phyloP scores from a whole-genome alignment of 2,329 filamentous ascomycete genomes.

The Colletotrichum shisoi region DNA sequence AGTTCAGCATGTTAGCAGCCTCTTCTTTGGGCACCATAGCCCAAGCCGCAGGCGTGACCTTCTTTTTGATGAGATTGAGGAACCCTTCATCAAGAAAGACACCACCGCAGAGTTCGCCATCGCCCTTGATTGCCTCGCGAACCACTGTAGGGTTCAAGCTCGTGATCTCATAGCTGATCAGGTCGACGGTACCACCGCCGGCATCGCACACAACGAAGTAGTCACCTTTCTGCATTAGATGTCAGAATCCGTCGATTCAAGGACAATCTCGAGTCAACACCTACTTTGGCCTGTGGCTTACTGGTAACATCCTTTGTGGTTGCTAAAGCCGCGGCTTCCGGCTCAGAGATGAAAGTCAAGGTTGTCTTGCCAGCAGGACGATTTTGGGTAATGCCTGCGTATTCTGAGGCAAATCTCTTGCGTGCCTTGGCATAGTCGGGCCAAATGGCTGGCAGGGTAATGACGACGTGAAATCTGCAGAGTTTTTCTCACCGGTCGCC shows the following conservation, averaged over 20 bases:
- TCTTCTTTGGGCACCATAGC: not conserved
- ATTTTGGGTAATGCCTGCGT: slow-evolving; percentile 49
- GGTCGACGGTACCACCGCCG: slow-evolving; percentile 51
- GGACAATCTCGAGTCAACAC: too few relatives aligned
- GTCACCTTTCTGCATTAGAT: slow-evolving; percentile 33
- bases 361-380: slow-evolving; percentile 45
- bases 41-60: slow-evolving; percentile 37
- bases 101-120: slow-evolving; percentile 52
- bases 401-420: slow-evolving; percentile 49
- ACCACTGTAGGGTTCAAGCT: slow-evolving; percentile 43
- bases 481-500: not conserved
- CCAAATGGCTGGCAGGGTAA: slow-evolving; percentile 59
- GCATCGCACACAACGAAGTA: slow-evolving; percentile 50
- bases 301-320: slow-evolving; percentile 46
- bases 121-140: slow-evolving; percentile 50
- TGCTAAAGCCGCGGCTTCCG: slow-evolving; percentile 56
- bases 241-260: too few relatives aligned
- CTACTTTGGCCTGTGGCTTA: slow-evolving; percentile 41
- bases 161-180: slow-evolving; percentile 51
- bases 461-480: slow-evolving; percentile 49
- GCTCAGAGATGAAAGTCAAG: slow-evolving; percentile 52
- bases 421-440: slow-evolving; percentile 48
- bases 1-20: slow-evolving; percentile 31
- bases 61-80: slow-evolving; percentile 42
- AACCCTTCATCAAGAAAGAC: slow-evolving; percentile 54